These are phyloP conservation scores for Russula lepida DNA, from an alignment of 768 basidiomycete genomes.

Conservation along the genomic window DNA sequence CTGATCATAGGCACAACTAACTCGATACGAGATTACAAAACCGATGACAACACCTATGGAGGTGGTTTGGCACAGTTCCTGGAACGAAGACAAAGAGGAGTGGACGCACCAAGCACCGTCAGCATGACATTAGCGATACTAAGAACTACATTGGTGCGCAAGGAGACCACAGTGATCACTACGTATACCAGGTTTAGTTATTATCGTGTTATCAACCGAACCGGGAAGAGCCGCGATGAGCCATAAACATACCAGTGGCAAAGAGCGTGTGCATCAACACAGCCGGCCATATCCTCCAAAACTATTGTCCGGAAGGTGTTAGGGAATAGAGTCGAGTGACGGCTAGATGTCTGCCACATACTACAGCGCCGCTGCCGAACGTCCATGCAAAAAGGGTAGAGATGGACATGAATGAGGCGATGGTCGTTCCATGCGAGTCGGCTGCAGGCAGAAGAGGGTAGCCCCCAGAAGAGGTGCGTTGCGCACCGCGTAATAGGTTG, in stretches of 20 bases:
- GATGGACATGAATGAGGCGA: neutral
- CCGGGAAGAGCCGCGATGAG: neutral
- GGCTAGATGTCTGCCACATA: neutral
- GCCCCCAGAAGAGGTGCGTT: neutral
- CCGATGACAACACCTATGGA: constrained; percentile 49
- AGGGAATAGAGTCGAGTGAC: constrained; percentile 8
- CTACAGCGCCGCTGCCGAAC: constrained; percentile 12
- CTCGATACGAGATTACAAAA: constrained; percentile 53
- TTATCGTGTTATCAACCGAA: neutral
- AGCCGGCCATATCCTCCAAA: constrained; percentile 62
- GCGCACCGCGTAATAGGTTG: neutral
- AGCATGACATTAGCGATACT: neutral
- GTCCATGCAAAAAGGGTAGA: constrained; percentile 27
- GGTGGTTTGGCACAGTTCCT: neutral
- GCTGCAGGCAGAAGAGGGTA: constrained; percentile 12
- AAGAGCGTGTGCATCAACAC: constrained; percentile 54
- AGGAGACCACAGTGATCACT: neutral
- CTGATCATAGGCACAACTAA: constrained; percentile 46
- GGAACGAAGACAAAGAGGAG: too few relatives aligned
- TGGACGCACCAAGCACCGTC: constrained; percentile 2
- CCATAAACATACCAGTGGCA: constrained; percentile 35
- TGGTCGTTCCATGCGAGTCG: neutral
- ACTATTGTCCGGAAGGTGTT: constrained; percentile 21
- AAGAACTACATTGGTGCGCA: neutral
- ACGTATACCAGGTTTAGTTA: neutral